Evolutionary conservation across 768 basidiomycete genomes (phyloP).

Genomic region (Rhodotorula diobovata): DNA sequence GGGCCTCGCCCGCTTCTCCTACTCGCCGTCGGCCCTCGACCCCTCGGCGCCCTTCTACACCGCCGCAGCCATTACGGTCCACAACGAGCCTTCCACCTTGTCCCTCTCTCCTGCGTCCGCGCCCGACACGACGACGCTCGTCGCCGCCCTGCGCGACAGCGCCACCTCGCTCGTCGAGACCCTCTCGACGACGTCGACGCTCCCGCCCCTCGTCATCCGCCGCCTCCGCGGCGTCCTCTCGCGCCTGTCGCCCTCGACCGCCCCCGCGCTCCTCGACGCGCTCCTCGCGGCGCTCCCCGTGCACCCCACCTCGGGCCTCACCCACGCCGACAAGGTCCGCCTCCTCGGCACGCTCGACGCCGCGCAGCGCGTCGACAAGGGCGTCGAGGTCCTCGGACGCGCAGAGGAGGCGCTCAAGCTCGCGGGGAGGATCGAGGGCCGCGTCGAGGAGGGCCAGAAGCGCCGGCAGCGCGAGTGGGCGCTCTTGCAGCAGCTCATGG

Average conservation of each 20-base stretch:
- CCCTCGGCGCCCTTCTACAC: conserved; percentile 25
- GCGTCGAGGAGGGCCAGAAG: conserved; percentile 14
- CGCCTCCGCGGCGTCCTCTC: conserved; percentile 38
- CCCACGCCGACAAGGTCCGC: conserved; percentile 42
- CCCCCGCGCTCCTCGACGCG: conserved; percentile 43
- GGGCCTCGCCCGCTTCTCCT: conserved; percentile 35
- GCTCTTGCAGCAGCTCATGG: conserved; percentile 33
- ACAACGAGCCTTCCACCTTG: background rate
- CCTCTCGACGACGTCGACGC: conserved; percentile 33
- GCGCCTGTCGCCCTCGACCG: conserved; percentile 32
- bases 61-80: conserved; percentile 9
- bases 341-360: conserved; percentile 40
- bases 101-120: background rate
- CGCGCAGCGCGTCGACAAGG: conserved; percentile 36
- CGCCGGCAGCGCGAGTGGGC: conserved; percentile 23
- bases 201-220: conserved; percentile 24
- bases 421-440: conserved; percentile 10
- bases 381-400: conserved; percentile 35
- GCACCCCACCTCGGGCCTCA: conserved; percentile 32
- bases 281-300: conserved; percentile 34
- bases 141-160: conserved; percentile 5
- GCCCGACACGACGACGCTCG: background rate
- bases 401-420: conserved; percentile 18
- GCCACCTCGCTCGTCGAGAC: conserved; percentile 14
- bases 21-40: conserved; percentile 20